A percentile compares a stretch with the other conserved stretches of the same genome.
Conservation (phyloP, 805 yeast species). For the Candida vaughaniae region DNA sequence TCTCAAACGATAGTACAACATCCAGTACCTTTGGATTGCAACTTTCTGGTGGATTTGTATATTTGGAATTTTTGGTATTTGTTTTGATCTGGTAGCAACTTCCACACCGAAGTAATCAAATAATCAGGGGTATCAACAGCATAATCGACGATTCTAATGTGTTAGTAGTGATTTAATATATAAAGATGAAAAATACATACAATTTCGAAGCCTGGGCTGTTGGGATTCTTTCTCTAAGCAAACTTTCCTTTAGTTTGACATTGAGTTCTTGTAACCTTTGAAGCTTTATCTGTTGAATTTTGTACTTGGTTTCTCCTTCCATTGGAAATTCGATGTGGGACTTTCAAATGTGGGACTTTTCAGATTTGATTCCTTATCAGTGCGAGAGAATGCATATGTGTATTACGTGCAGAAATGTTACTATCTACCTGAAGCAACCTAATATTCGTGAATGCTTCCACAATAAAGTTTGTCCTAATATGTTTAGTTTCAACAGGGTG, state of each 20-base stretch:
- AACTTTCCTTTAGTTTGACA: slow-evolving; percentile 47
- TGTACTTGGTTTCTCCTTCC: slow-evolving; percentile 26
- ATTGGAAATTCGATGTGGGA: no score
- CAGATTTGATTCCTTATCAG: no score
- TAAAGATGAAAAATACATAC: slow-evolving; percentile 17
- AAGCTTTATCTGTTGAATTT: slow-evolving; percentile 55
- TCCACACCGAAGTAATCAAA: slow-evolving; percentile 47
- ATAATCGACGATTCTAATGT: slow-evolving; percentile 38
- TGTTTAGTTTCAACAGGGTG: no score
- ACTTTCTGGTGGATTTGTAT: slow-evolving; percentile 11
- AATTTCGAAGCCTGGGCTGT: slow-evolving; percentile 61
- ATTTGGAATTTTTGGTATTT: slow-evolving; percentile 29
- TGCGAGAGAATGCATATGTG: no score
- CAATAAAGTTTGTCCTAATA: no score
- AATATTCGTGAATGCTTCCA: no score
- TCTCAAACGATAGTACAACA: slow-evolving; percentile 35
- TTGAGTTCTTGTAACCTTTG: slow-evolving; percentile 61
- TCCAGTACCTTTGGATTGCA: slow-evolving; percentile 10
- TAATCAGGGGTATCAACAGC: slow-evolving; percentile 47
- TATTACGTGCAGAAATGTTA: no score
- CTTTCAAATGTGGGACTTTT: slow-evolving; percentile 9
- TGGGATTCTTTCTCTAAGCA: slow-evolving; percentile 57
- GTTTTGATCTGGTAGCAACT: slow-evolving; percentile 30
- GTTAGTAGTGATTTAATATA: slow-evolving; percentile 6
- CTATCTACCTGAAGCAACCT: no score